Evolutionary conservation across 1,139 yeast genomes (phyloP).

Genomic region (Kazachstania sp.): DNA sequence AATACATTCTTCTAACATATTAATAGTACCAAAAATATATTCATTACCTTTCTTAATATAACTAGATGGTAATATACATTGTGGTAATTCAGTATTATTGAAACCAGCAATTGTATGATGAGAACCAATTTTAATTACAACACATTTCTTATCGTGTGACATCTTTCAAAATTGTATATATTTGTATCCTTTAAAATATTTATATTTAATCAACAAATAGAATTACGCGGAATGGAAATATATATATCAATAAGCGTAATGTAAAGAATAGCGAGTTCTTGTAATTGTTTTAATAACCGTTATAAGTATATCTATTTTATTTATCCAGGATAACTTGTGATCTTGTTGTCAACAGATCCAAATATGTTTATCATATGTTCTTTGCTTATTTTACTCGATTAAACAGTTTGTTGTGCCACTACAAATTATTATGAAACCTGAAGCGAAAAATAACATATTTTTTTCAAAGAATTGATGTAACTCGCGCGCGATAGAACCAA

Average conservation of each 20-base stretch:
- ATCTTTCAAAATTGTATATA: neutral
- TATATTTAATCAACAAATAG: too few relatives aligned
- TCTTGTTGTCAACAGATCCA: too few relatives aligned
- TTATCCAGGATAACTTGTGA: too few relatives aligned
- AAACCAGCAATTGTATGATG: conserved; percentile 61
- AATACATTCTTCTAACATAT: conserved; percentile 35
- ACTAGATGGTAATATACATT: conserved; percentile 48
- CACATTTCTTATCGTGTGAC: conserved; percentile 22
- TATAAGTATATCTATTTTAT: too few relatives aligned
- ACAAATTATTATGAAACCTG: too few relatives aligned
- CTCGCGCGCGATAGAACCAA: too few relatives aligned
- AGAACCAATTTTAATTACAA: conserved; percentile 65
- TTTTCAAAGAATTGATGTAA: too few relatives aligned
- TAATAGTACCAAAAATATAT: conserved; percentile 40
- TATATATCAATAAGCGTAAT: too few relatives aligned
- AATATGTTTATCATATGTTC: too few relatives aligned
- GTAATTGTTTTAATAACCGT: neutral
- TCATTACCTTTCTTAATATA: conserved; percentile 39
- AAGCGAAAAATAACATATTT: too few relatives aligned
- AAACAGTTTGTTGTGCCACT: neutral
- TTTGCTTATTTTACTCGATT: neutral
- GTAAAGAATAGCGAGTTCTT: too few relatives aligned
- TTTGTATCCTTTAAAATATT: neutral
- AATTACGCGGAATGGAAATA: too few relatives aligned
- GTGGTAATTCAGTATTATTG: conserved; percentile 57